Conservation (phyloP, 148 eudicot species). For the Persicaria maculosa region DNA sequence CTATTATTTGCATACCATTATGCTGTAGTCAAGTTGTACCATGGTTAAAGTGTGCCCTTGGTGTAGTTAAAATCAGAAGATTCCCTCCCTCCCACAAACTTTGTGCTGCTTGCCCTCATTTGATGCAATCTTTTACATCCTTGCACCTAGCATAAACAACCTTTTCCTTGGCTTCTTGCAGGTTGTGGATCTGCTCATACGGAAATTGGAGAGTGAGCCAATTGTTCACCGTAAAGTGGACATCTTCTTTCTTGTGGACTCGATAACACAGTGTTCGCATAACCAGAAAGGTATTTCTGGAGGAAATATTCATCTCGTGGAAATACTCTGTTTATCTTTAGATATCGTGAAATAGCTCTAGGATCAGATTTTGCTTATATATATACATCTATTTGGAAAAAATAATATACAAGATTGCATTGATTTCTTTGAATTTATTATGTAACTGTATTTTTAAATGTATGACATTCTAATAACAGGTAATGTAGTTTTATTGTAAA, state of each 20-base stretch:
- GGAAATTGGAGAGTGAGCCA: conserved; percentile 73
- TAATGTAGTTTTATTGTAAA: neutral
- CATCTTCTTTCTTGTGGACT: conserved; percentile 89
- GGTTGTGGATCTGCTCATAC: conserved; percentile 90
- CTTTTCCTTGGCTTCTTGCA: conserved; percentile 20
- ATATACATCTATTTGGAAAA: neutral
- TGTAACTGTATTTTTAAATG: neutral
- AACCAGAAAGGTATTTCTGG: conserved; percentile 62
- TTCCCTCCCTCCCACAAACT: neutral
- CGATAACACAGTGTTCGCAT: conserved; percentile 94
- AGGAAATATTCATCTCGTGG: neutral
- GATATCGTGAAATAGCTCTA: neutral
- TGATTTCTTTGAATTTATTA: neutral
- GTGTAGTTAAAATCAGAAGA: neutral
- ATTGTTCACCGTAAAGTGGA: conserved; percentile 84
- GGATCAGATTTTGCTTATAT: neutral
- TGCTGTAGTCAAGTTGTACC: neutral
- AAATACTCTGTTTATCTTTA: neutral
- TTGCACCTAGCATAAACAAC: conserved; percentile 2
- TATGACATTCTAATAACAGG: neutral
- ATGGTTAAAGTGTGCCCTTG: neutral
- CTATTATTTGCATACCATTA: neutral
- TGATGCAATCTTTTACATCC: neutral
- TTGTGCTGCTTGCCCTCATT: neutral
- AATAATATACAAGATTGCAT: neutral